Evolutionary conservation across 129 eudicot genomes (phyloP).

Genomic region (Silybum marianum): DNA sequence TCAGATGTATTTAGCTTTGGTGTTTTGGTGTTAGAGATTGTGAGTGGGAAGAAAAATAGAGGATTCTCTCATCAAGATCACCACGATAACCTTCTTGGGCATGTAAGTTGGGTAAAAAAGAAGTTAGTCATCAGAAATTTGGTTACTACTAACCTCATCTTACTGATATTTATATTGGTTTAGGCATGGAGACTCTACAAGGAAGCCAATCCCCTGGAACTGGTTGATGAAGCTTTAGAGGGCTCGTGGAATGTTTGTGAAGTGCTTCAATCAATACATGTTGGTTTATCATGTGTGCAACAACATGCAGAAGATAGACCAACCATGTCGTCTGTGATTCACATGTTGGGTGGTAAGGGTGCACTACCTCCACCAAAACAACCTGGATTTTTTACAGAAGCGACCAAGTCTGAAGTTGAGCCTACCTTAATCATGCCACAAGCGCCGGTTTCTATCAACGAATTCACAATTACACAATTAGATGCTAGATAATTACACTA

Average conservation of each 20-base stretch:
- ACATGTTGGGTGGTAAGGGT: slow-evolving; percentile 33
- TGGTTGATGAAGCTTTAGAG: slow-evolving; percentile 22
- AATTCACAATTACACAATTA: slow-evolving; percentile 26
- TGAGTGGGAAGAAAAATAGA: slow-evolving; percentile 37
- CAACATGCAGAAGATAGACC: slow-evolving; percentile 32
- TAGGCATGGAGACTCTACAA: slow-evolving; percentile 35
- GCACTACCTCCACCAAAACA: slow-evolving; percentile 23
- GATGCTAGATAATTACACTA: slow-evolving; percentile 19
- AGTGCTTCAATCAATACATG: slow-evolving; percentile 15
- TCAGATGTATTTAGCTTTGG: slow-evolving; percentile 37
- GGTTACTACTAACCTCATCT: neutral
- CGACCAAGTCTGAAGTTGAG: neutral
- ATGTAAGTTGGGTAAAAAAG: slow-evolving; percentile 23
- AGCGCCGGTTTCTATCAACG: slow-evolving; percentile 14
- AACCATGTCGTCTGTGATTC: slow-evolving; percentile 25
- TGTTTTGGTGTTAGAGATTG: slow-evolving; percentile 28
- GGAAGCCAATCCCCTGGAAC: slow-evolving; percentile 21
- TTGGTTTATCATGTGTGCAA: slow-evolving; percentile 31
- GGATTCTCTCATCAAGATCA: slow-evolving; percentile 34
- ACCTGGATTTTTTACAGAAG: slow-evolving; percentile 22
- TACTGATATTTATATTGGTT: neutral
- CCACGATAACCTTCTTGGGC: slow-evolving; percentile 29
- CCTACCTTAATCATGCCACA: neutral
- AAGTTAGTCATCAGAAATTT: neutral
- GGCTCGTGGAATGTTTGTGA: slow-evolving; percentile 3